Evolutionary conservation across 495 filamentous ascomycete genomes (phyloP).

Genomic region (Penicillium pulvis): DNA sequence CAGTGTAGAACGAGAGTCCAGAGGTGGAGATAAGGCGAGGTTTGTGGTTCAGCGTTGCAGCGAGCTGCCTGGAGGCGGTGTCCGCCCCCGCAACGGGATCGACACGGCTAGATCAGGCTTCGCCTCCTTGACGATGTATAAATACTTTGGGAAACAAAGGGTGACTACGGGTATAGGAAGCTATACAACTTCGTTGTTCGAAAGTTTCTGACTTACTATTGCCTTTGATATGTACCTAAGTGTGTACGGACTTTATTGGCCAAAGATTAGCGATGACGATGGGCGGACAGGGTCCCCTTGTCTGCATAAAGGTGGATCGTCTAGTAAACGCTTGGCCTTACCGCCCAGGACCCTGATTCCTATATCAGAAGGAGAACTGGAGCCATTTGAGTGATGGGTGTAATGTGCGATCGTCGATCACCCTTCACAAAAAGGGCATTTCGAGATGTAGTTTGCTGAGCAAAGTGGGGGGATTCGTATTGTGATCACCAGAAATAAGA

Average conservation of each 20-base stretch:
- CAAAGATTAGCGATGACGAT: not conserved
- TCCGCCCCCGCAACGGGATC: constrained; percentile 31
- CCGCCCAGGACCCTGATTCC: constrained; percentile 4
- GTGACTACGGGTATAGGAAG: not conserved
- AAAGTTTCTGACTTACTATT: not conserved
- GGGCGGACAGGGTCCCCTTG: not conserved
- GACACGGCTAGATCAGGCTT: constrained; percentile 12
- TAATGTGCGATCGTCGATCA: not conserved
- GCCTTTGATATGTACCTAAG: not conserved
- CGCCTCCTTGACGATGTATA: not conserved
- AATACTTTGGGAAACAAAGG: not conserved
- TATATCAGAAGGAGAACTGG: not conserved
- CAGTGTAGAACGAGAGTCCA: not conserved
- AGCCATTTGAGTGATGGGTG: not conserved
- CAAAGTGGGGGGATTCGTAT: constrained; percentile 11
- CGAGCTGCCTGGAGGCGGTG: constrained; percentile 25
- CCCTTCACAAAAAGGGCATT: not conserved
- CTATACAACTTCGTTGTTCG: not conserved
- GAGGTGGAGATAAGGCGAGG: not conserved
- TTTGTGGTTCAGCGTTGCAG: not conserved
- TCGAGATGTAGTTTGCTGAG: constrained; percentile 6
- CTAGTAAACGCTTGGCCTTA: not conserved
- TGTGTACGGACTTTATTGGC: not conserved
- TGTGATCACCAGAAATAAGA: constrained; percentile 5
- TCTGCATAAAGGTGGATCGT: constrained; percentile 2